phyloP scores from a whole-genome alignment of 2,329 filamentous ascomycete species.

The Neofusicoccum parvum region DNA sequence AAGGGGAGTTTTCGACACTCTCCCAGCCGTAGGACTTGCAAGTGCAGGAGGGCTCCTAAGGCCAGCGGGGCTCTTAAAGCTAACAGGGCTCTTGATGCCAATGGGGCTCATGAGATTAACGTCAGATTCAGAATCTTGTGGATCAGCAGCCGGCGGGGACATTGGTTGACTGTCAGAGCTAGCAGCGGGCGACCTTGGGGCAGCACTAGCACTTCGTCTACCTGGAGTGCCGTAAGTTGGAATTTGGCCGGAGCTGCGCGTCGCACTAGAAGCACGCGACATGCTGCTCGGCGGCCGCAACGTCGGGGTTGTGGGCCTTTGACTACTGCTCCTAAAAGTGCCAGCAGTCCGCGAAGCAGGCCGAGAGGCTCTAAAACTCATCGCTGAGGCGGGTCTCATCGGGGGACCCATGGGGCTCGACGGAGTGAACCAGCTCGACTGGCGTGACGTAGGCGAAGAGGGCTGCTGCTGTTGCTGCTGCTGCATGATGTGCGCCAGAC shows the following conservation, averaged over 20 bases:
- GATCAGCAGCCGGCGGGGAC: not conserved
- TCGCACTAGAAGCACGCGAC: constrained; percentile 32
- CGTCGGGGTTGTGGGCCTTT: constrained; percentile 22
- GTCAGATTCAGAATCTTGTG: not conserved
- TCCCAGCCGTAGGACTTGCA: constrained; percentile 19
- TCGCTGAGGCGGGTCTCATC: constrained; percentile 63
- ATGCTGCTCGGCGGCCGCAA: constrained; percentile 16
- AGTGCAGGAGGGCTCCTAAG: not conserved
- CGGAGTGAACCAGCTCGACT: constrained; percentile 69
- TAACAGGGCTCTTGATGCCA: constrained; percentile 35
- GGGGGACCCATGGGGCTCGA: constrained; percentile 64
- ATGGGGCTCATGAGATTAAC: constrained; percentile 34
- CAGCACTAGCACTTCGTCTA: constrained; percentile 40
- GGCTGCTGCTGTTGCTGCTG: constrained; percentile 9
- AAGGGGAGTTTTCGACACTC: constrained; percentile 29
- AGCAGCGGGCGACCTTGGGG: constrained; percentile 25
- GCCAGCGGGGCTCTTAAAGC: constrained; percentile 24
- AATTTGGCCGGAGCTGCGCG: constrained; percentile 29
- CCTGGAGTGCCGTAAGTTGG: constrained; percentile 38
- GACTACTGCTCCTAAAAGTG: constrained; percentile 6
- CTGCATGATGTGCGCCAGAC: constrained; percentile 55
- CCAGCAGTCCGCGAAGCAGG: constrained; percentile 15
- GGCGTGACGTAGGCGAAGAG: constrained; percentile 34
- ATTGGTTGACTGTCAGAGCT: constrained; percentile 8
- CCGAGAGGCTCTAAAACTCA: constrained; percentile 32